These are phyloP conservation scores for Aspergillus niger DNA, from an alignment of 2,329 filamentous ascomycete species.

Conservation along the genomic window DNA sequence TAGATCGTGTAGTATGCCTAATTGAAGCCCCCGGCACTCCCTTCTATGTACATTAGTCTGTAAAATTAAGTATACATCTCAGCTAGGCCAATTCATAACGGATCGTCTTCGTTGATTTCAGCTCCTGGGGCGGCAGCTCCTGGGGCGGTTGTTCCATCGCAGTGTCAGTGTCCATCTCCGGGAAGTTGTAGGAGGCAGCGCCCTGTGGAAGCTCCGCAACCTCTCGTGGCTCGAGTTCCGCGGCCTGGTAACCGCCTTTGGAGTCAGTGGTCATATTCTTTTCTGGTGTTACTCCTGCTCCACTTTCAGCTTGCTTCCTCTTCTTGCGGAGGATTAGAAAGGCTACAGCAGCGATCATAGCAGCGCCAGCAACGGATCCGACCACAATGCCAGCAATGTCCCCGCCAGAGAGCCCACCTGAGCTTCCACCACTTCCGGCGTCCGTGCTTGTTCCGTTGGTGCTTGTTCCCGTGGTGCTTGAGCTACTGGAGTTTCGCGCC, in stretches of 20 bases:
- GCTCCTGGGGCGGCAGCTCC: background rate
- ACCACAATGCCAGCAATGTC: conserved; percentile 1
- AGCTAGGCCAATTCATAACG: background rate
- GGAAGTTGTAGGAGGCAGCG: background rate
- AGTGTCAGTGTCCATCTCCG: background rate
- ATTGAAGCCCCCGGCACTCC: too few relatives aligned
- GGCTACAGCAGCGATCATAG: background rate
- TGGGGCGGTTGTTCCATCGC: background rate
- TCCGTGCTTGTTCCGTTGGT: background rate
- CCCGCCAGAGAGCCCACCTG: background rate
- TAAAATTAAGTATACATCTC: background rate
- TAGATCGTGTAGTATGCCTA: too few relatives aligned
- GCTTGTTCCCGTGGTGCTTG: background rate
- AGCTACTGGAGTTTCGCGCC: background rate
- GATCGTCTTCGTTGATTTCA: background rate
- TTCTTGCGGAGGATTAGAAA: background rate
- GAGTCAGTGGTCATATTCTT: background rate
- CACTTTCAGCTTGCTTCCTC: background rate
- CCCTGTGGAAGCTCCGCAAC: background rate
- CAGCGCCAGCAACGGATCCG: conserved; percentile 1
- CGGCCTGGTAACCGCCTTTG: background rate
- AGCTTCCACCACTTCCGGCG: background rate
- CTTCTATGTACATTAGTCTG: background rate
- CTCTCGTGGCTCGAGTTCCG: background rate
- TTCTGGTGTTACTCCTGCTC: background rate